These are phyloP conservation scores for Wickerhamomyces bovis DNA, from an alignment of 805 yeast species.

Conservation along the genomic window DNA sequence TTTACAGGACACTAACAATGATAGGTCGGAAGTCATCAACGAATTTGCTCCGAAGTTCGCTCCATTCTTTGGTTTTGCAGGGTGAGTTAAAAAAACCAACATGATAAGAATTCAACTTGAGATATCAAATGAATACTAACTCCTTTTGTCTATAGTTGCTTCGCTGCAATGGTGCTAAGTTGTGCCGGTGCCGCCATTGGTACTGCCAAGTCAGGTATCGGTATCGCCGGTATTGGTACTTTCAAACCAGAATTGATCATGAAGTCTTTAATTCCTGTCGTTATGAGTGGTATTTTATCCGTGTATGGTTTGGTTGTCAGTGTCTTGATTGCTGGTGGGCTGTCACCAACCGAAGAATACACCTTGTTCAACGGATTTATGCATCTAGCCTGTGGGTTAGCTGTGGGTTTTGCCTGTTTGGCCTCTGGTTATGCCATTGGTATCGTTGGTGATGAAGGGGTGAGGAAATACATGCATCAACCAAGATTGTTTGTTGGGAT, in stretches of 20 bases:
- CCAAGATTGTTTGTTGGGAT: conserved; percentile 86
- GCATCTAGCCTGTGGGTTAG: conserved; percentile 93
- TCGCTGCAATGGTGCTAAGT: conserved; percentile 83
- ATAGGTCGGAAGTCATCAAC: conserved; percentile 35
- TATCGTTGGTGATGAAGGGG: conserved; percentile 91
- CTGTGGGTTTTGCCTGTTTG: conserved; percentile 94
- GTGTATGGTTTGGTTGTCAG: conserved; percentile 97
- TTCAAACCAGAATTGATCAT: conserved; percentile 95
- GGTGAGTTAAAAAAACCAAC: conserved; percentile 31
- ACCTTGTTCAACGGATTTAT: conserved; percentile 93
- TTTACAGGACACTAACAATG: conserved; percentile 5
- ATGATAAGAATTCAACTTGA: not conserved
- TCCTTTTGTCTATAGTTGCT: conserved; percentile 41
- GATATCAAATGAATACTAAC: conserved; percentile 5
- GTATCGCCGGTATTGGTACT: conserved; percentile 97
- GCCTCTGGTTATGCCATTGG: conserved; percentile 97
- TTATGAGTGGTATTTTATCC: conserved; percentile 95
- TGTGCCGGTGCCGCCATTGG: conserved; percentile 99
- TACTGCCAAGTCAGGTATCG: conserved; percentile 96
- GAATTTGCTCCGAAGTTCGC: conserved; percentile 89
- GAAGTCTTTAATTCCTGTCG: conserved; percentile 94
- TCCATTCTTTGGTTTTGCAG: conserved; percentile 96
- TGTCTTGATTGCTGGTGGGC: conserved; percentile 88
- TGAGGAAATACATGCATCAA: conserved; percentile 81
- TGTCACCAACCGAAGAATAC: conserved; percentile 72